Evolutionary conservation across 805 yeast genomes (phyloP), one percentile per base, ranked within the genome.

Genomic region (Saturnispora serradocipensis): DNA sequence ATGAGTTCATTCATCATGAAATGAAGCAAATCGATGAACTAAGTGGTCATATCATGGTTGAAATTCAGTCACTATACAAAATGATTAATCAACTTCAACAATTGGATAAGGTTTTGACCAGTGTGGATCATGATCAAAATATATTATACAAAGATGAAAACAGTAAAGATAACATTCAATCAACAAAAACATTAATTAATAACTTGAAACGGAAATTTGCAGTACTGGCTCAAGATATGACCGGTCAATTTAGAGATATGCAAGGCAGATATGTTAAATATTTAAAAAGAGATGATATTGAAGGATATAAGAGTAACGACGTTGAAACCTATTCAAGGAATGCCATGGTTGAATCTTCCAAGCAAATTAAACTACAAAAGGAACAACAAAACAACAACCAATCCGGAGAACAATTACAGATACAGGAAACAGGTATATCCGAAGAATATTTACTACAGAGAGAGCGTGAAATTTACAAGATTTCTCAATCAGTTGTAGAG

Each of bases 401-500:
- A 51, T 87, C 85, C 58, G 74, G 98, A 61, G 79, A 81, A 51
- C 48, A 45, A 34, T 24, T 45, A 3, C 48, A 47, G 28, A 13
- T 40, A 10, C 50, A 47, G 40, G 98, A 91, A 61, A 91, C 91
- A 8, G 36, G 42, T 13, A 49, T 84, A 22, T 39, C 72, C 38
- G 76, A 74, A 53, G 67, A 68, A 25, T 67, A 69, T 50, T 66
- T 86, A 36, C 76, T 80, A 51, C 88, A 86, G 58, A 74, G 99
- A 50, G 99, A 93, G 62, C 78, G 82, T 49, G 99, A 91, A 62
- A 93, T 93, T 49, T 85, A 86, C 32, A 86, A 85, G 58, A 76
- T 93, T 50, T 98, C 99, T 4, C 88, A 87, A 72, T 96, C 97
- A 48, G 95, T 93, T 44, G 71, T 91, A 40, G 99, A 93, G 64